Percentiles rank a stretch among this genome's conserved stretches.
Conservation (phyloP, 257 asterid genomes). For the Plectranthus barbatus region DNA sequence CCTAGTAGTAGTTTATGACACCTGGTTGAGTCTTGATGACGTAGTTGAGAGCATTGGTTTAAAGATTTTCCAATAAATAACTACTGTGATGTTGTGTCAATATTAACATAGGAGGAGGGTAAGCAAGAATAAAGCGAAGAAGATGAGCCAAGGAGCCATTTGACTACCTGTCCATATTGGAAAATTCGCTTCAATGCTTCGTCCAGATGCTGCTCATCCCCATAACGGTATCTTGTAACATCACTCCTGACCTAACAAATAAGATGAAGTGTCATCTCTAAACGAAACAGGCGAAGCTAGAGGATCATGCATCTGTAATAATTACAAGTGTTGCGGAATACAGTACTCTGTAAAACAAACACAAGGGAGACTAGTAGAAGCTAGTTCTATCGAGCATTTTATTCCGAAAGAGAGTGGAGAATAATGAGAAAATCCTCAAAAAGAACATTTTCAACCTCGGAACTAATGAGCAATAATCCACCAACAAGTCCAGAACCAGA, state of each 20-base stretch:
- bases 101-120: not conserved
- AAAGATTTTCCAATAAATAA: not conserved
- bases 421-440: not conserved
- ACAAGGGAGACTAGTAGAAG: not conserved
- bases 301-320: not conserved
- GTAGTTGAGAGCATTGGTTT: not conserved
- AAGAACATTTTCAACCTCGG: not conserved
- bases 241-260: constrained; percentile 81
- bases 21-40: not conserved
- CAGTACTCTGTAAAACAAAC: too few species aligned
- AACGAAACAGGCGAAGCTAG: constrained; percentile 2
- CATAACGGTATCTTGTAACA: constrained; percentile 91
- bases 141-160: not conserved
- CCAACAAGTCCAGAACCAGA: not conserved
- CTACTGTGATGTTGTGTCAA: not conserved
- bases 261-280: constrained; percentile 11
- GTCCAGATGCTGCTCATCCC: constrained; percentile 96
- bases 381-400: not conserved
- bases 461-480: too few species aligned
- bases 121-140: not conserved
- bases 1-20: not conserved
- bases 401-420: not conserved
- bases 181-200: constrained; percentile 94
- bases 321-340: too few species aligned
- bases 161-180: constrained; percentile 80